Evolutionary conservation across 2,329 filamentous ascomycete species (phyloP).

Genomic region (Fusarium cyanostomum): DNA sequence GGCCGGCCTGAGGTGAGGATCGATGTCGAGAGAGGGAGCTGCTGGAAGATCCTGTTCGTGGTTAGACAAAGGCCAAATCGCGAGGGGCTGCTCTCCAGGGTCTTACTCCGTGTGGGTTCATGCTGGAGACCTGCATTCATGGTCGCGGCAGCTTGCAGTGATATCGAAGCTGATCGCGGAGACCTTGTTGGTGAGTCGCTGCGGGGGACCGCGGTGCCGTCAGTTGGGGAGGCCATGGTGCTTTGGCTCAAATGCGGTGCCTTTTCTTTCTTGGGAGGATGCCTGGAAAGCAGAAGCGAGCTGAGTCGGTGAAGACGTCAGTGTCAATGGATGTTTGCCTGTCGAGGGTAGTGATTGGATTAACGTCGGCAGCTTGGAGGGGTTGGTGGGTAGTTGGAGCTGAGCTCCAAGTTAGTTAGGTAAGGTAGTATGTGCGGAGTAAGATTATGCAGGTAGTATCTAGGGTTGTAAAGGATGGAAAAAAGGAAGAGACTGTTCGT

Average conservation of each 20-base stretch:
- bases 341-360: slow-evolving; percentile 11
- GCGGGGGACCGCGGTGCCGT: slow-evolving; percentile 39
- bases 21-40: slow-evolving; percentile 58
- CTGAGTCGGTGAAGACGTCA: slow-evolving; percentile 18
- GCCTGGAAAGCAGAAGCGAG: not conserved
- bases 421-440: not conserved
- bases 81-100: not conserved
- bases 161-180: slow-evolving; percentile 72
- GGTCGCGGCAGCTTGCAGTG: slow-evolving; percentile 78
- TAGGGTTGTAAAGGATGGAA: not conserved
- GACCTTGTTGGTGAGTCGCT: slow-evolving; percentile 67
- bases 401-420: not conserved
- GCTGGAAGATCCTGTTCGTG: slow-evolving; percentile 58
- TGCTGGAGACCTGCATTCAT: slow-evolving; percentile 80
- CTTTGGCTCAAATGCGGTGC: not conserved
- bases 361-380: slow-evolving; percentile 23
- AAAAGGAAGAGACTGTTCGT: not conserved
- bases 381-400: not conserved
- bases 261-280: not conserved
- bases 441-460: not conserved
- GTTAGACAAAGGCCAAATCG: slow-evolving; percentile 5
- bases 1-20: slow-evolving; percentile 59
- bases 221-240: slow-evolving; percentile 46
- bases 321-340: slow-evolving; percentile 13
- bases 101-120: slow-evolving; percentile 66